Evolutionary conservation across 306 rosid species (phyloP), one percentile per base, ranked within the genome.

Genomic region (Trifolium fragiferum): DNA sequence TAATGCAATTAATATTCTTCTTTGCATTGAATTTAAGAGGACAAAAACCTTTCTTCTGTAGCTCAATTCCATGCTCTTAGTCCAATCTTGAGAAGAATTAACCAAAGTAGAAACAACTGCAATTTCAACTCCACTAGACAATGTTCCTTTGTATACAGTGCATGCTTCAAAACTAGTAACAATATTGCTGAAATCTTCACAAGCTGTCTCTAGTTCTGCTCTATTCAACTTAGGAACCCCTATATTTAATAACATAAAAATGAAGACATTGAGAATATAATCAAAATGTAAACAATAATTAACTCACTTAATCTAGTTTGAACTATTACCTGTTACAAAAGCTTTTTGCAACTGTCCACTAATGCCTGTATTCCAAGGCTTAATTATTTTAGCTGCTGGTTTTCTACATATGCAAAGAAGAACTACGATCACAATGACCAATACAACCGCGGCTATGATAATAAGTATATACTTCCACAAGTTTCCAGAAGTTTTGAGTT

Each of bases 301-400:
- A 27, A 19, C 20, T 51, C 25, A 51, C 25, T 7, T 25, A 59
- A 37, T 25, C 10, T 1, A 25, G 23, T 25, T 25, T 25, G 40
- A 66, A 81, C 54, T 70, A 61, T 68, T 75, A 95, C 99, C 99
- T 81, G 99, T 90, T 72, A 92, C 74, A 78, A 95, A 95, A 66
- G 99, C 98, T 70, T 86, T 95, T 81, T 85, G 99, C 83, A 95
- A 79, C 70, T 95, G 99, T 59, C 99, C 99, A 66, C 98, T 95
- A 69, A 95, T 66, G 72, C 99, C 98, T 49, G 98, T 84, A 80
- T 85, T 92, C 96, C 98, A 95, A n/a, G 99, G 98, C 35, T 81
- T 73, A 72, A 94, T 89, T 54, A 84, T 87, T 46, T 82, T 86
- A 46, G 80, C 97, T 53, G 89, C 93, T 78, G 78, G 84, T 83